A percentile compares a stretch with the other conserved stretches of the same genome.
phyloP scores from a whole-genome alignment of 2,329 filamentous ascomycete species.

The Thelonectria blattea region DNA sequence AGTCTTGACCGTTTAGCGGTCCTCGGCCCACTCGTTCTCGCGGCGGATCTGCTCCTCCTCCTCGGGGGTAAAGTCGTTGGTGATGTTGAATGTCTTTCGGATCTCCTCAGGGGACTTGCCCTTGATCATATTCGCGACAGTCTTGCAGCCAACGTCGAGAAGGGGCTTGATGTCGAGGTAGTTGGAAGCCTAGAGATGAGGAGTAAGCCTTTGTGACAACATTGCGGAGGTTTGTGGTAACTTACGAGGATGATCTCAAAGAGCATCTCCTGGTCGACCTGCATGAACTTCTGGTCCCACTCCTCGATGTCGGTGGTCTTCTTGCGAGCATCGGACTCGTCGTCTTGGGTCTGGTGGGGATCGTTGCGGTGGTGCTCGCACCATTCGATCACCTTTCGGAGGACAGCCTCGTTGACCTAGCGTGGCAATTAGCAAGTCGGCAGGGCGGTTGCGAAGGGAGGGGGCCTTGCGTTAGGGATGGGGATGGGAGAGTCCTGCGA shows the following conservation, averaged over 20 bases:
- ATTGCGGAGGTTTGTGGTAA: conserved; percentile 25
- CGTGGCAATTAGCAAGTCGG: conserved; percentile 22
- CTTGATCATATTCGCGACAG: conserved; percentile 99
- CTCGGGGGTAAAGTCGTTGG: conserved; percentile 98
- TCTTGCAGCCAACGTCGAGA: conserved; percentile 98
- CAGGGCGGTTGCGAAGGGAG: conserved; percentile 8
- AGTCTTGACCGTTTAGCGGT: conserved; percentile 59
- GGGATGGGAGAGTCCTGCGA: conserved; percentile 74
- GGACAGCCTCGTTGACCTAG: conserved; percentile 88
- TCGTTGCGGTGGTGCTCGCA: conserved; percentile 94
- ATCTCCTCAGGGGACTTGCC: conserved; percentile 99
- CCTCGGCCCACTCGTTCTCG: conserved; percentile 92
- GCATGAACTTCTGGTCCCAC: conserved; percentile 99
- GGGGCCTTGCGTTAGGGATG: conserved; percentile 75
- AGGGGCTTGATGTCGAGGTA: conserved; percentile 99
- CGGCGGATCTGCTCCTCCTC: conserved; percentile 97
- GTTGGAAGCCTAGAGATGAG: conserved; percentile 76
- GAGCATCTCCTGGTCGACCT: conserved; percentile 99
- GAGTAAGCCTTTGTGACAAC: conserved; percentile 28
- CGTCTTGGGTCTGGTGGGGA: conserved; percentile 79
- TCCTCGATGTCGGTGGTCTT: conserved; percentile 99
- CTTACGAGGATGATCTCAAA: conserved; percentile 97
- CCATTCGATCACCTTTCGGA: conserved; percentile 98
- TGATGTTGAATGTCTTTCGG: conserved; percentile 99
- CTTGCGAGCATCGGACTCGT: conserved; percentile 92